Evolutionary conservation across 805 yeast genomes (phyloP), one percentile per base, ranked within the genome.

Genomic region (Nakazawaea peltata): DNA sequence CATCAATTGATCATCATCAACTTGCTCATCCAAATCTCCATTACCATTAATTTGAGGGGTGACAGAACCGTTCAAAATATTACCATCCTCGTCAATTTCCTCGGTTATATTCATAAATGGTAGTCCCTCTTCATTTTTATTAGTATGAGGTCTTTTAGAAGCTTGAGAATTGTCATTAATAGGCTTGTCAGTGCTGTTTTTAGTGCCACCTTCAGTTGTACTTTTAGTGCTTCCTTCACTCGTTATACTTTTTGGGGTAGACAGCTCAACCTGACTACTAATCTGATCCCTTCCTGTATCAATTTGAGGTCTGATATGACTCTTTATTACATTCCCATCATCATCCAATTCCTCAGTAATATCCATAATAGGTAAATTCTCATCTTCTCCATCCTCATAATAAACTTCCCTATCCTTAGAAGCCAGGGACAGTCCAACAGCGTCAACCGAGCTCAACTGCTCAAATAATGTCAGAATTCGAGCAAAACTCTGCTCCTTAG

Each of bases 261-360:
- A 8, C 23, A 21, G 10, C 23, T 21, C 10, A 21, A 8, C 23
- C 10, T 21, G 23, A 21, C 23, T 10, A 21, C 23, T n/a, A n/a
- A n/a, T n/a, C n/a, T n/a, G n/a, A n/a, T n/a, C n/a, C n/a, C n/a
- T n/a, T n/a, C n/a, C n/a, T n/a, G n/a, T n/a, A n/a, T n/a, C n/a
- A n/a, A n/a, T 10, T 21, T 21, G 23, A 7, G 23, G 23, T 10
- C 7, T 10, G 11, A 41, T 28, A 11, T 19, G 16, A 13, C 9
- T 15, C 14, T 14, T 53, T 1, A 81, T 50, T 1, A 87, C 67
- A 41, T 82, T 75, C 0, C 77, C 96, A n/a, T 82, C 77, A 1
- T 84, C 95, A 54, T 87, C 95, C 26, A 88, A 54, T 35, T 77
- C 82, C 50, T 87, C 97, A 35, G 77, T 66, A 16, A 88, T 88